Base-by-base conservation (phyloP, 208 protist genomes). In the Wallacemonas sp. region DNA sequence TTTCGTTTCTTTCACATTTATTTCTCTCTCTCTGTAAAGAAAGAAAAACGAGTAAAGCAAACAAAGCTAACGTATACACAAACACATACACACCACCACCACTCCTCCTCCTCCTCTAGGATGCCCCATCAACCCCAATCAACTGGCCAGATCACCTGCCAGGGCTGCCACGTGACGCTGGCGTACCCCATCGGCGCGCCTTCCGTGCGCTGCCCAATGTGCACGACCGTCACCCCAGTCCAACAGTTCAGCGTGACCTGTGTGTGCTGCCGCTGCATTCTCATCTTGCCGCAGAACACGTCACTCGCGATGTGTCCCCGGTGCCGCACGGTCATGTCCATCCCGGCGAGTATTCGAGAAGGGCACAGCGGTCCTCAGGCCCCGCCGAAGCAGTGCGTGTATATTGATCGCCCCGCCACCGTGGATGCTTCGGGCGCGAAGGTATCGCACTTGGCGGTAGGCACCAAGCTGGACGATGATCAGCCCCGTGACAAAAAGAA, bases 221-320 rank as follows among this genome's bases (percentile, higher is more conserved):
- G 89, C 66, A 72, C 77, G 3, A 79, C 75, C 45, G 80, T 93
- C n/a, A 95, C 86, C 8, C 82, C 85, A 0, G 86, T 94, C 1
- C 79, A 85, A 49, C 85, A 92, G 71, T 91, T 94, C 69, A 86
- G 73, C 62, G 86, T 94, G 8, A 86, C 83, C 15, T 94, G 88
- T 62, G 82, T 88, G 12, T 86, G 80, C 66, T 94, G 88, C 75
- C 80, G 78, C 66, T 87, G 85, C 63, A 84, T 88, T 39, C 72
- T 94, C n/a, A 84, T 93, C 31, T 68, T 94, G 2, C 86, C 88
- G 36, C 86, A 90, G 65, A 90, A 94, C 75, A 94, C 88, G 44
- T 87, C 73, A 39, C 80, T 92, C 17, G 86, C 88, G 17, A 92
- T 94, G 86, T 94, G 88, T 54, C 85, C 88, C 9, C 79, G 81